Base-by-base conservation (phyloP, 139 green algal genomes). In the Picochlorum sp. region DNA sequence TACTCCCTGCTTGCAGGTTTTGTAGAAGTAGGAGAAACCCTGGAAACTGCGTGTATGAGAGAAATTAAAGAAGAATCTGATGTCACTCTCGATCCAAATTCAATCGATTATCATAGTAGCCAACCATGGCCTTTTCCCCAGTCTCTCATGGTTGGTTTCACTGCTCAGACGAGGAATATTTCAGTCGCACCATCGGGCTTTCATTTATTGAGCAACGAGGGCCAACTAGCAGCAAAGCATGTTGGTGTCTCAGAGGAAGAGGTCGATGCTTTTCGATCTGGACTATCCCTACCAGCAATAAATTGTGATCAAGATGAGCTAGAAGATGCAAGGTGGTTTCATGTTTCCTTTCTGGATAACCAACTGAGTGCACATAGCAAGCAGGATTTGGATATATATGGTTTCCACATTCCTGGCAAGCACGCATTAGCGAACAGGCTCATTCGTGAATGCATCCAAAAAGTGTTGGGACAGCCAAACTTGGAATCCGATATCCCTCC, bases 71-170 rank as follows among this genome's bases (percentile, higher is more conserved):
- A 95, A 71, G 87, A 95, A 64, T 51, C 60, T n/a, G 72, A 69
- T 18, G 65, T 86, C 26, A 47, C 1, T 9, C 45, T 86, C 4
- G 70, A 80, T 47, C 49, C 38, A 3, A 26, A n/a, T n/a, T 69
- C 28, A 28, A 57, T 88, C 2, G 41, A 63, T 9, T 96, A 94
- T 71, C 60, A 81, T 28, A 66, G 68, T 56, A 81, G 63, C 56
- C 86, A 96, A 78, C 89, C 89, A 1, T 96, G 89, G 89, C 89
- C 89, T 23, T 95, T 95, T 71, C 88, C 89, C 0, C 69, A 76
- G 3, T 85, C 73, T 32, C 76, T 95, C 23, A 96, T 96, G 89
- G 62, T 95, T 4, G 88, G 79, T 11, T 95, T 92, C 65, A 63
- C 58, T 3, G 83, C 68, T 5, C 46, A 61, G 18, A 45, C 58